Conservation (phyloP, 2,329 filamentous ascomycete species). For the Madurella fahalii region DNA sequence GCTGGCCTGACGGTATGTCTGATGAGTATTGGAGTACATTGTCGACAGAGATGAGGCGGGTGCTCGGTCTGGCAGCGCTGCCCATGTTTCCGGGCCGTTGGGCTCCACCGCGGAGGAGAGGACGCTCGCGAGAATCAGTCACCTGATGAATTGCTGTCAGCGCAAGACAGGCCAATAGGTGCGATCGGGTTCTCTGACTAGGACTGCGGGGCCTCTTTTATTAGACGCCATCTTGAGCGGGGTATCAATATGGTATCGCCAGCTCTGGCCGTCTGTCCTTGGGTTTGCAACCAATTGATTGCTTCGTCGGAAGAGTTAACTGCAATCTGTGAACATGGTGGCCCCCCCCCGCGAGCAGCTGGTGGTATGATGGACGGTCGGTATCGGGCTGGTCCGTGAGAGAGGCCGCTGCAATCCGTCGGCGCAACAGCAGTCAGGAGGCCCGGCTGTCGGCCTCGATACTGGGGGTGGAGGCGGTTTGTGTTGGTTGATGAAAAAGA, state of each 20-base stretch:
- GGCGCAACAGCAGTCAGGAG: too few relatives aligned
- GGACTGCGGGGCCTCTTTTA: slow-evolving; percentile 58
- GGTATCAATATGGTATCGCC: background rate
- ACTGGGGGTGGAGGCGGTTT: too few relatives aligned
- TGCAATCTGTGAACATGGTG: background rate
- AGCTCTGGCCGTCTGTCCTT: background rate
- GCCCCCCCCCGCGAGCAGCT: background rate
- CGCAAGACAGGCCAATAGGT: slow-evolving; percentile 3
- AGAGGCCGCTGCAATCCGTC: too few relatives aligned
- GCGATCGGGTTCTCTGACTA: slow-evolving; percentile 40
- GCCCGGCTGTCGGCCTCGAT: too few relatives aligned
- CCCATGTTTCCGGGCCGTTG: slow-evolving; percentile 24
- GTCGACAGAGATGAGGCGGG: slow-evolving; percentile 83
- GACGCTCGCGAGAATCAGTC: slow-evolving; percentile 53
- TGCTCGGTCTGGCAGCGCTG: slow-evolving; percentile 39
- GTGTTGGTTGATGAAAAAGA: too few relatives aligned
- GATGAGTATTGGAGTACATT: slow-evolving; percentile 91
- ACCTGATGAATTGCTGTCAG: slow-evolving; percentile 38
- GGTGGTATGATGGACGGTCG: background rate
- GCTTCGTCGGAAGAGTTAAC: background rate
- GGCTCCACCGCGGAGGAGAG: slow-evolving; percentile 28
- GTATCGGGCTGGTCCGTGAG: background rate
- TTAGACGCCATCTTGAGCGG: slow-evolving; percentile 37
- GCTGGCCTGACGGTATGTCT: slow-evolving; percentile 92
- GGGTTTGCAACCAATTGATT: background rate